Base-by-base conservation (phyloP, 75 land plant genomes). In the Chamaecyparis obtusa region DNA sequence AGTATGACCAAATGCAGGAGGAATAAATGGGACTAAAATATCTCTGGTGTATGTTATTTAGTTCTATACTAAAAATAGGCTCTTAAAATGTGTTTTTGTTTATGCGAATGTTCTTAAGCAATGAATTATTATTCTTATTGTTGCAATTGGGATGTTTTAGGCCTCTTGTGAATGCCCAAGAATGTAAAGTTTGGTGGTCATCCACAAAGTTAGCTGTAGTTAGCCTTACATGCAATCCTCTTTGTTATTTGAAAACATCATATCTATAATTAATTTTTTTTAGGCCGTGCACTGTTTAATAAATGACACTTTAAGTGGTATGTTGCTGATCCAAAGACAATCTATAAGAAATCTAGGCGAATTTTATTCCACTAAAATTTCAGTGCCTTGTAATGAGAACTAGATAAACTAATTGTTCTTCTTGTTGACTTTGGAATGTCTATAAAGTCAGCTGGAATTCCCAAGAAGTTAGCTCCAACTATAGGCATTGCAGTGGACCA, bases 401-500 rank as follows among this genome's bases (percentile, higher is more conserved):
- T 21, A 57, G 27, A 51, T 2, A 51, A 51, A 51, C 55, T 51
- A 51, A 51, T 14, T 51, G 15, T 14, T 14, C 15, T 51, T 11
- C 2, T 13, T 51, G 55, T 51, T 51, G 55, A 14, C 55, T 57
- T 27, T 71, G 75, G 32, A 27, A 71, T 82, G 49, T 82, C 16
- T n/a, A 19, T 35, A 32, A 90, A 95, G 96, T 92, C 91, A 82
- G 95, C 96, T 39, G 94, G 95, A 6, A 93, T 95, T 69, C 87
- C 95, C 9, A 95, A 95, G 88, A 95, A 94, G 78, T 89, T 93
- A 75, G 95, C 95, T 10, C 93, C 92, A 46, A 95, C 96, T 2
- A 92, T 95, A 85, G 95, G 96, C 24, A 95, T 94, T 35, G 90
- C 96, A 60, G 93, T 95, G 55, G 96, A 95, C 76, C 96, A 95